Base-by-base conservation (phyloP, 345 rosid genomes). In the Arabis hirsuta region DNA sequence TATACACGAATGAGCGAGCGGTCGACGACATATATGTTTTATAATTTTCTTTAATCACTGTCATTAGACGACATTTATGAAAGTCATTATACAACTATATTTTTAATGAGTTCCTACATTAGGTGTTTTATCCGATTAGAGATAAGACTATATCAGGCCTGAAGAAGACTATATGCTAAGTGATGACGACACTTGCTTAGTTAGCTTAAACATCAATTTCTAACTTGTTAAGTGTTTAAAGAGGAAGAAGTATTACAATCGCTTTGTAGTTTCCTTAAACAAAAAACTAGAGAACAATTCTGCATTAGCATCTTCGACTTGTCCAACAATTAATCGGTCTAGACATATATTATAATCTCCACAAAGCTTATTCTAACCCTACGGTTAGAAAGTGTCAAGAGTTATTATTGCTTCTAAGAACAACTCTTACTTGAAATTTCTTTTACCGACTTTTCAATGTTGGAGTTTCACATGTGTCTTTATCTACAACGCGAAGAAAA, bases 261-360 rank as follows among this genome's bases (percentile, higher is more conserved):
- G 7, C 16, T 34, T 11, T 51, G 29, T 12, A 51, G 67, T 48
- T 70, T 51, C 9, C 58, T 51, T 58, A 12, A 48, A 48, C 74
- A 12, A 27, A 2, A 48, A 27, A 71, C 43, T 48, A 50, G 16
- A 26, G 64, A 73, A 63, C 64, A 63, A 8, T 36, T 73, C 56
- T 31, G 42, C 71, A 31, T n/a, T 54, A n/a, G n/a, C 22, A 10
- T 54, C n/a, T 44, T 62, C 6, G 31, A 45, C 57, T 73, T 64
- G 41, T 55, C 77, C 71, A 63, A 63, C 50, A 63, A 55, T 54
- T 39, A 63, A 27, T 16, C 41, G 71, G 55, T 1, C 11, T 34
- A 12, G 20, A 32, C 55, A 24, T 24, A 22, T 32, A 54, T 34
- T 34, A 34, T 47, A 22, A 31, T 20, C 19, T 62, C 47, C 46